phyloP scores from a whole-genome alignment of 1,139 yeast genomes.

The Taiozyma sp. region DNA sequence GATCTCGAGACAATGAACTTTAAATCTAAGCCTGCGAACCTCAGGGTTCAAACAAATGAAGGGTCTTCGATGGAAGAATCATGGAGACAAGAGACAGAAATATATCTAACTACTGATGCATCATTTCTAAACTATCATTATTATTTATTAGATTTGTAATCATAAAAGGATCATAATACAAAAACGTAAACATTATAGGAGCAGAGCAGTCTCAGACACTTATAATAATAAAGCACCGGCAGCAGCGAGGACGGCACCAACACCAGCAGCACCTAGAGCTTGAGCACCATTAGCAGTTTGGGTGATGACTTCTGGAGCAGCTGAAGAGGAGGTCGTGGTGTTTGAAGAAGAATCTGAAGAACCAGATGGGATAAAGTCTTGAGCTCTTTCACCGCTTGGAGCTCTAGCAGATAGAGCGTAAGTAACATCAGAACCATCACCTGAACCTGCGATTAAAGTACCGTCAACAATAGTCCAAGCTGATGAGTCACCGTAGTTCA shows the following conservation, averaged over 20 bases:
- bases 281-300: constrained; percentile 12
- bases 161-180: not conserved
- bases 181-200: not conserved
- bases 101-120: not conserved
- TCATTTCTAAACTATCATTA: not conserved
- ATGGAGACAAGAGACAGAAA: no score
- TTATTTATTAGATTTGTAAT: not conserved
- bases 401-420: constrained; percentile 16
- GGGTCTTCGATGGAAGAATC: no score
- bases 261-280: constrained; percentile 8
- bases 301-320: constrained; percentile 7
- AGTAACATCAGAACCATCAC: constrained; percentile 1
- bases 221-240: constrained; percentile 15
- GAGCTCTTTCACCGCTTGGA: constrained; percentile 12
- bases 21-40: not conserved
- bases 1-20: not conserved
- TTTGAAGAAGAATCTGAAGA: constrained; percentile 3
- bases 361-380: constrained; percentile 21
- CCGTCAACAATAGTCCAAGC: constrained; percentile 22
- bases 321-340: not conserved
- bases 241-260: constrained; percentile 13
- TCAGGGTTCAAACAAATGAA: no score
- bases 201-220: not conserved
- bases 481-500: constrained; percentile 22
- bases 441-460: constrained; percentile 1